Evolutionary conservation across 768 basidiomycete genomes (phyloP).

Genomic region (Suillus americanus): DNA sequence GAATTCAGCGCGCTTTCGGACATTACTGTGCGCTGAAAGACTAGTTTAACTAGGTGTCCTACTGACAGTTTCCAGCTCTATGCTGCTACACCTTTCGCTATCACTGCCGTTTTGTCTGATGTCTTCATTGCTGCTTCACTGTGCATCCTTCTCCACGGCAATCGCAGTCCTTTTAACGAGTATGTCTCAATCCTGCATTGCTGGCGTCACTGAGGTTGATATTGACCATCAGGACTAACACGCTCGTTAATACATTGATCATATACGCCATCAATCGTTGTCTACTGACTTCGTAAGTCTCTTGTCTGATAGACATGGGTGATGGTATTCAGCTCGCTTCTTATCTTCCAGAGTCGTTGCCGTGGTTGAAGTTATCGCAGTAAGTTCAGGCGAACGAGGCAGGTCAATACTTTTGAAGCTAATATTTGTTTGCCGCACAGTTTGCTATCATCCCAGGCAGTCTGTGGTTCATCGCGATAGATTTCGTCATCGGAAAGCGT

Average conservation of each 20-base stretch:
- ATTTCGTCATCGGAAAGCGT: slow-evolving; percentile 51
- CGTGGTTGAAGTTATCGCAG: slow-evolving; percentile 21
- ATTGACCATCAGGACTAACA: slow-evolving; percentile 36
- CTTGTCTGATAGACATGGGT: neutral
- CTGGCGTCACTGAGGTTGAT: neutral
- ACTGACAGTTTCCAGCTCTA: slow-evolving; percentile 27
- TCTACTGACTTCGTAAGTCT: slow-evolving; percentile 44
- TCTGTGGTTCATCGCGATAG: slow-evolving; percentile 48
- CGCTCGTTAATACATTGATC: slow-evolving; percentile 41
- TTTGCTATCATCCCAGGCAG: slow-evolving; percentile 42
- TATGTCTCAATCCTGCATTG: slow-evolving; percentile 12
- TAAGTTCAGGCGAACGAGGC: slow-evolving; percentile 5
- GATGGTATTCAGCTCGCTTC: neutral
- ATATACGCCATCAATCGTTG: slow-evolving; percentile 52
- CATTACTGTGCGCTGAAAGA: slow-evolving; percentile 32
- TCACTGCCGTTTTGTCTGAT: slow-evolving; percentile 45
- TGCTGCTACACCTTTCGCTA: slow-evolving; percentile 44
- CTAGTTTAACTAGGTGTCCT: neutral
- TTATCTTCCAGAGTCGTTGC: slow-evolving; percentile 16
- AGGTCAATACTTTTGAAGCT: neutral
- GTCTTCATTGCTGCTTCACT: slow-evolving; percentile 42
- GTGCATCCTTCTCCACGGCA: slow-evolving; percentile 42
- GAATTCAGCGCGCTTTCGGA: slow-evolving; percentile 36
- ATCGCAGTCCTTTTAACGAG: slow-evolving; percentile 37
- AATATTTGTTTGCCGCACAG: slow-evolving; percentile 15